phyloP scores from a whole-genome alignment of 116 monocot genomes.

The Cymodocea nodosa region DNA sequence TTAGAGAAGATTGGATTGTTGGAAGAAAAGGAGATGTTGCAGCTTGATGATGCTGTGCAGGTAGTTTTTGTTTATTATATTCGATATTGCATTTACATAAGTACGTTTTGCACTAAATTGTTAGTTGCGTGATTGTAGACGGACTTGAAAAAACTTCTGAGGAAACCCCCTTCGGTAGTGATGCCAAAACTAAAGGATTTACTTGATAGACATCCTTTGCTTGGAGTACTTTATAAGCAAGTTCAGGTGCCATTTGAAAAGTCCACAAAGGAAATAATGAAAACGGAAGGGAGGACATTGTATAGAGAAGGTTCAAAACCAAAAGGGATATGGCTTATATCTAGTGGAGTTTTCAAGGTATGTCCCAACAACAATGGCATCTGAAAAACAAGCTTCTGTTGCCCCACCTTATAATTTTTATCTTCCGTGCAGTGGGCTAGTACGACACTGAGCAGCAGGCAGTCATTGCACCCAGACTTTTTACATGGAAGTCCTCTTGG shows the following conservation, averaged over 20 bases:
- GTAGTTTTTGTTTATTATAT: slow-evolving; percentile 14
- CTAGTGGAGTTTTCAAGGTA: slow-evolving; percentile 82
- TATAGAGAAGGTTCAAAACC: slow-evolving; percentile 78
- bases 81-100: not conserved
- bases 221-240: slow-evolving; percentile 65
- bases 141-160: slow-evolving; percentile 72
- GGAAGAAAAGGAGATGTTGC: slow-evolving; percentile 85
- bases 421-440: slow-evolving; percentile 70
- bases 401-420: slow-evolving; percentile 2
- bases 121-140: slow-evolving; percentile 32
- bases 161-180: slow-evolving; percentile 83
- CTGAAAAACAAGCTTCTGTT: not conserved
- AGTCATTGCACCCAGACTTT: slow-evolving; percentile 79
- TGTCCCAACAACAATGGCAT: not conserved
- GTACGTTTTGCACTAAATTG: not conserved
- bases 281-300: slow-evolving; percentile 41
- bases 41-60: slow-evolving; percentile 92
- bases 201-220: slow-evolving; percentile 56
- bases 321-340: slow-evolving; percentile 87
- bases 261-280: slow-evolving; percentile 65
- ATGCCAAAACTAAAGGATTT: slow-evolving; percentile 75
- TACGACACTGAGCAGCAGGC: slow-evolving; percentile 33
- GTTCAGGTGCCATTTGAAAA: slow-evolving; percentile 31
- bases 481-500: slow-evolving; percentile 91
- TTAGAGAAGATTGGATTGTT: slow-evolving; percentile 80